Percentiles rank a stretch among this genome's conserved stretches.
Conservation (phyloP, 164 flowering plant genomes). For the Magnolia officinalis region DNA sequence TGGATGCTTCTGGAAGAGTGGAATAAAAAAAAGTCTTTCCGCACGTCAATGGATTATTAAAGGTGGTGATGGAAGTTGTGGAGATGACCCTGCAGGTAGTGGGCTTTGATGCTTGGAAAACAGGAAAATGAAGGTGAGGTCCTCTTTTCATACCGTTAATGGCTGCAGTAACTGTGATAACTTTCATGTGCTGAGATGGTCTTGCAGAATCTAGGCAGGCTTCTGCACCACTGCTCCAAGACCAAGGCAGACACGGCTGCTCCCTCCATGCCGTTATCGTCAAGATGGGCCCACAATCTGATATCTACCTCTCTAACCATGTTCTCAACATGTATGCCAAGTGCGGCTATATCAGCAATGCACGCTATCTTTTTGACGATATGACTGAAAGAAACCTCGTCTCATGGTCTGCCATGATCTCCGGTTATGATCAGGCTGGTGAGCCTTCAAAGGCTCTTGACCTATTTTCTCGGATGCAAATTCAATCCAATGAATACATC, state of each 20-base stretch:
- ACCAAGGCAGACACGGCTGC: slow-evolving; percentile 31
- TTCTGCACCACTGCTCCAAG: slow-evolving; percentile 50
- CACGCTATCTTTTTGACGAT: slow-evolving; percentile 52
- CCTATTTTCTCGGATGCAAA: slow-evolving; percentile 33
- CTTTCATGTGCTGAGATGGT: slow-evolving; percentile 24
- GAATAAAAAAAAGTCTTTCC: not conserved
- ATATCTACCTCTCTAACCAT: slow-evolving; percentile 49
- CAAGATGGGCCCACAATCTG: slow-evolving; percentile 35
- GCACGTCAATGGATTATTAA: not conserved
- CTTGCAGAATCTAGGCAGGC: slow-evolving; percentile 32
- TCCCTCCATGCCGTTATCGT: slow-evolving; percentile 53
- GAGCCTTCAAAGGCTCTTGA: slow-evolving; percentile 35
- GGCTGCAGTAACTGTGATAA: not conserved
- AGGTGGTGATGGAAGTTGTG: not conserved
- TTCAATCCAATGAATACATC: slow-evolving; percentile 56
- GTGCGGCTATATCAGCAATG: slow-evolving; percentile 33
- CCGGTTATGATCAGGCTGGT: slow-evolving; percentile 60
- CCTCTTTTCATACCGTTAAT: not conserved
- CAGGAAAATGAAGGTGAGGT: not conserved
- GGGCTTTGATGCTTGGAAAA: not conserved
- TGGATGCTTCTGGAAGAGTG: not conserved
- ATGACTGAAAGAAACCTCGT: slow-evolving; percentile 63
- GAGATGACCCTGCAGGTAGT: not conserved
- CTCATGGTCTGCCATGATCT: slow-evolving; percentile 74
- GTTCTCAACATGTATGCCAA: slow-evolving; percentile 68